phyloP scores from a whole-genome alignment of 2,329 filamentous ascomycete species.

The Penicillium sp. region DNA sequence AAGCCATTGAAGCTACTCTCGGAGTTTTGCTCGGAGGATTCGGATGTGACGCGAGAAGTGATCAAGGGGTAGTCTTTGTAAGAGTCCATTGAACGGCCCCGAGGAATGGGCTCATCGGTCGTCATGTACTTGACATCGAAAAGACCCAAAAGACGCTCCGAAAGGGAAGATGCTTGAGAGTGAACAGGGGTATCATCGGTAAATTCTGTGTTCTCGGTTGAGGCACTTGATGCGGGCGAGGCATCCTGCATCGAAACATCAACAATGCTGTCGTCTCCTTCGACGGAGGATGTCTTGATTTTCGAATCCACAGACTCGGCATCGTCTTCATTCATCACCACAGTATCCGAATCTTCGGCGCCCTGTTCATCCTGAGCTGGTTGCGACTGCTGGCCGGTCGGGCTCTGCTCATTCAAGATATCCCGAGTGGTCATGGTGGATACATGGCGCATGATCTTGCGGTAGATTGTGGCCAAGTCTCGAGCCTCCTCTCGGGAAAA shows the following conservation, averaged over 20 bases:
- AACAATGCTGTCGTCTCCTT: conserved; percentile 87
- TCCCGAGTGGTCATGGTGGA: conserved; percentile 73
- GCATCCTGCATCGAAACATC: conserved; percentile 81
- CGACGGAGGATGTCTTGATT: conserved; percentile 74
- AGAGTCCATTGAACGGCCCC: conserved; percentile 66
- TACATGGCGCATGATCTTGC: conserved; percentile 76
- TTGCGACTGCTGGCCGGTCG: conserved; percentile 12
- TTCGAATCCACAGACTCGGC: conserved; percentile 68
- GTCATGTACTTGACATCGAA: conserved; percentile 74
- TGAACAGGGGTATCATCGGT: conserved; percentile 46
- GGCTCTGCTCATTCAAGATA: conserved; percentile 57
- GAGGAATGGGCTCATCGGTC: conserved; percentile 62
- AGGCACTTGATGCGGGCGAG: conserved; percentile 31
- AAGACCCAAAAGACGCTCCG: conserved; percentile 64
- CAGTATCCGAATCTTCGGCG: conserved; percentile 65
- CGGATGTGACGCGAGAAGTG: conserved; percentile 39
- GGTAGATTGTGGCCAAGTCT: conserved; percentile 69
- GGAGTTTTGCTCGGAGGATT: background rate
- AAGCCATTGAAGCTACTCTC: conserved; percentile 11
- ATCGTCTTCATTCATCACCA: conserved; percentile 62
- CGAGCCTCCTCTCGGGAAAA: conserved; percentile 71
- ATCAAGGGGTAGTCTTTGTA: conserved; percentile 59
- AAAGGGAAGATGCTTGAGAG: conserved; percentile 57
- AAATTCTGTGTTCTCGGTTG: conserved; percentile 14
- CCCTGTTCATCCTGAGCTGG: conserved; percentile 53